phyloP scores from a whole-genome alignment of 441 rosid species.

The Melastoma candidum region DNA sequence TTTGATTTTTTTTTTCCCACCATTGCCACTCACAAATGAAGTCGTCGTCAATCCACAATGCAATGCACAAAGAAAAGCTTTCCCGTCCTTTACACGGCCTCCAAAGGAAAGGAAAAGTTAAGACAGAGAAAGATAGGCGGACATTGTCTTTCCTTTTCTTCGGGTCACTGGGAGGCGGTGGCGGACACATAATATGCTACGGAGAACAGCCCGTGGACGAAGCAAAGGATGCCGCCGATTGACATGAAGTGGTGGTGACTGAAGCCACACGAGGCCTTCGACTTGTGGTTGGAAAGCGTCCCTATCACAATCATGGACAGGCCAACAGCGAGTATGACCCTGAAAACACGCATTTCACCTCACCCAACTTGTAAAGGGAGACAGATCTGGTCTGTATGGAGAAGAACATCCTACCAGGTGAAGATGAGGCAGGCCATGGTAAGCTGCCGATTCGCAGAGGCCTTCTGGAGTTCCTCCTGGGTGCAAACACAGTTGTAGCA shows the following conservation, averaged over 20 bases:
- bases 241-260: conserved; percentile 8
- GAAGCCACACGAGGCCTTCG: conserved; percentile 8
- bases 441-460: conserved; percentile 13
- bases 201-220: conserved; percentile 15
- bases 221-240: conserved; percentile 17
- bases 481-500: conserved; percentile 21
- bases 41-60: no score
- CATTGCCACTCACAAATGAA: no score
- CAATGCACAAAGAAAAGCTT: no score
- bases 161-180: conserved; percentile 2
- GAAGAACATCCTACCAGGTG: conserved; percentile 20
- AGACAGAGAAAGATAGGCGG: no score
- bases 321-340: conserved; percentile 12
- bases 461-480: conserved; percentile 21
- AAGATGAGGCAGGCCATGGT: conserved; percentile 21
- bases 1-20: no score
- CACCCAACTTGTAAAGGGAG: no score
- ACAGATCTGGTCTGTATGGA: no score
- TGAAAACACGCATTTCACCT: neutral
- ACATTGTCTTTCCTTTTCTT: no score
- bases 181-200: conserved; percentile 13
- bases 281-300: conserved; percentile 8
- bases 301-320: conserved; percentile 16
- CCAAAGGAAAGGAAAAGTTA: no score
- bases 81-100: no score